These are phyloP conservation scores for Acanthamoeba healyi DNA, from an alignment of 208 protist genomes.

Conservation along the genomic window DNA sequence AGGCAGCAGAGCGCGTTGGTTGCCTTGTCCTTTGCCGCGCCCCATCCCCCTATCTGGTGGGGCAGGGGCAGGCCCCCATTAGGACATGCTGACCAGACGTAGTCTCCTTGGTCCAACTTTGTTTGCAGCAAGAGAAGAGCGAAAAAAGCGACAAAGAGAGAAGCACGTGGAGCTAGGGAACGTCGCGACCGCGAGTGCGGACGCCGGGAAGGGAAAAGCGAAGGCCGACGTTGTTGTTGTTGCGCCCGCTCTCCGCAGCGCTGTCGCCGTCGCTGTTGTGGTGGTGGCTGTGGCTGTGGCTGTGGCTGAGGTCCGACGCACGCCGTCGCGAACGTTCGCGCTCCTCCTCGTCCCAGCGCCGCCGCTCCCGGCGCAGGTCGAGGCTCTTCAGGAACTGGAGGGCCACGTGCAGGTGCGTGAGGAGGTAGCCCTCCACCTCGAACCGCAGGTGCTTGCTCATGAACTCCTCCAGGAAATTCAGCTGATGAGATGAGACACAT, in stretches of 20 bases:
- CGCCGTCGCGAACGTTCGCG: neutral
- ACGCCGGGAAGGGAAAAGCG: neutral
- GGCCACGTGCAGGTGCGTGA: constrained; percentile 52
- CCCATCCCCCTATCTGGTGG: no score
- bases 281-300: no score
- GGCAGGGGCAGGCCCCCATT: no score
- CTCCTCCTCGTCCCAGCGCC: neutral
- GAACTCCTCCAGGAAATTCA: constrained; percentile 60
- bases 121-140: no score
- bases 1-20: no score
- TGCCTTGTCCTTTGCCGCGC: no score
- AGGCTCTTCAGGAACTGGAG: constrained; percentile 28
- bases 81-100: no score
- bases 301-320: no score
- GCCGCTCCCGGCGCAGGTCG: neutral
- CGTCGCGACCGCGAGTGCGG: neutral
- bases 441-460: constrained; percentile 59
- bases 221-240: neutral
- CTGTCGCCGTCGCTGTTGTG: no score
- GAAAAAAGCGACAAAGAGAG: no score
- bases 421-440: constrained; percentile 54
- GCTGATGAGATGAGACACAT: neutral
- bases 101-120: no score
- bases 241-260: neutral
- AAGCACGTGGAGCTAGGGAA: neutral